A percentile compares a stretch with the other conserved stretches of the same genome.
phyloP scores from a whole-genome alignment of 208 protist species.

The Borovskyia barvae region DNA sequence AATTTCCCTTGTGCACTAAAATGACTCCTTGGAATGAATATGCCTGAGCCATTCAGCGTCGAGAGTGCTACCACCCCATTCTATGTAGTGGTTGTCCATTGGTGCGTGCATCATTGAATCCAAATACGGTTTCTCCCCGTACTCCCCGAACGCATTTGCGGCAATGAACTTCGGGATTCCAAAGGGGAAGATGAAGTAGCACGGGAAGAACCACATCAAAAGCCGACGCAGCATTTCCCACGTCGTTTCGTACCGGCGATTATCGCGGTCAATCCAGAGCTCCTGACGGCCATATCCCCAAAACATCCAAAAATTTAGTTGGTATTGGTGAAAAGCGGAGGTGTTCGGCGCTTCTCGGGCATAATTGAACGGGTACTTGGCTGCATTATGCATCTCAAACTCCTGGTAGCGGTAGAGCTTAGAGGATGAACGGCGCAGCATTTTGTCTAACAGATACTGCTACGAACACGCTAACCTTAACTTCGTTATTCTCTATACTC shows the following conservation, averaged over 20 bases:
- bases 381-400: conserved; percentile 86
- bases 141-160: conserved; percentile 76
- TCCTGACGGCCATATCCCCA: conserved; percentile 86
- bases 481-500: too few relatives aligned
- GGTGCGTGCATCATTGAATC: conserved; percentile 72
- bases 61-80: conserved; percentile 78
- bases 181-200: conserved; percentile 88
- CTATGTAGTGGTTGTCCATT: conserved; percentile 88
- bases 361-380: conserved; percentile 87
- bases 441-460: conserved; percentile 25
- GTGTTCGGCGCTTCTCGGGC: conserved; percentile 85
- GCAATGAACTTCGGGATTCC: conserved; percentile 79
- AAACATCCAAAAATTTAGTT: conserved; percentile 89
- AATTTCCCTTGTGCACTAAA: too few relatives aligned
- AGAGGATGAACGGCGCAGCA: conserved; percentile 46
- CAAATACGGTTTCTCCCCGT: conserved; percentile 86
- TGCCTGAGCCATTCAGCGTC: conserved; percentile 86
- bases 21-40: conserved; percentile 88
- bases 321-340: conserved; percentile 84
- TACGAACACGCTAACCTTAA: too few relatives aligned
- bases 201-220: conserved; percentile 87
- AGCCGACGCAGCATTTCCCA: conserved; percentile 84
- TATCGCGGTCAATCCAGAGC: conserved; percentile 82
- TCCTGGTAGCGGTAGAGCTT: conserved; percentile 83
- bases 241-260: conserved; percentile 81